Evolutionary conservation across 169 alveolate species (phyloP).

Genomic region (Eimeria acervulina): DNA sequence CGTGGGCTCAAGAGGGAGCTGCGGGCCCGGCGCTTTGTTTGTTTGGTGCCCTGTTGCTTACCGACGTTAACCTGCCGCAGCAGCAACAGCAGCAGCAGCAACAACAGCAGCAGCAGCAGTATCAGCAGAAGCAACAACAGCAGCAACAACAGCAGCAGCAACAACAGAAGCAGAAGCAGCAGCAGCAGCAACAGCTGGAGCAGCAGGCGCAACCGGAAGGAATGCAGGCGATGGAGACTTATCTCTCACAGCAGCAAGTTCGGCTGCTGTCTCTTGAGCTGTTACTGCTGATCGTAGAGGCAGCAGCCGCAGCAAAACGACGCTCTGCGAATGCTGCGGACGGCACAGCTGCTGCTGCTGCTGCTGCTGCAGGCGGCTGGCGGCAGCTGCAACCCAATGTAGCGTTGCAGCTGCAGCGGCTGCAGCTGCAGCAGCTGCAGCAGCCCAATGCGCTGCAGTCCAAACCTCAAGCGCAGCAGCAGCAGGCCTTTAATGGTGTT

Average conservation of each 20-base stretch:
- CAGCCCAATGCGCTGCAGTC: background rate
- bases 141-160: background rate
- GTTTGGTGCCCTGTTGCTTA: slow-evolving; percentile 2
- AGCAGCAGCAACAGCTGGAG: background rate
- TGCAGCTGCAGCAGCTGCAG: slow-evolving; percentile 63
- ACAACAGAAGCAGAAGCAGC: background rate
- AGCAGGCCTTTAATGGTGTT: background rate
- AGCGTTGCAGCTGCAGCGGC: slow-evolving; percentile 47
- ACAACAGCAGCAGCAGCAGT: background rate
- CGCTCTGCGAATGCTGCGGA: background rate
- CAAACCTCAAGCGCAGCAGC: slow-evolving; percentile 27
- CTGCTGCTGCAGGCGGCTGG: slow-evolving; percentile 53
- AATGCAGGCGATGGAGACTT: background rate
- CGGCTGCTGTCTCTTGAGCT: slow-evolving; percentile 20
- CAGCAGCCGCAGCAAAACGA: slow-evolving; percentile 53
- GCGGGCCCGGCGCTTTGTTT: slow-evolving; percentile 36
- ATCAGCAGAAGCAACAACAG: background rate
- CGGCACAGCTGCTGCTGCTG: slow-evolving; percentile 8
- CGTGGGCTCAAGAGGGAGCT: slow-evolving; percentile 41
- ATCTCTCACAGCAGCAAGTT: background rate
- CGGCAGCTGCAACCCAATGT: slow-evolving; percentile 37
- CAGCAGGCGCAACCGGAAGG: background rate
- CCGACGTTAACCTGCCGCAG: background rate
- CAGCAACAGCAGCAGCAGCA: slow-evolving; percentile 24
- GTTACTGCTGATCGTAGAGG: slow-evolving; percentile 2